Base-by-base conservation (phyloP, 345 rosid species). In the Euphorbia tirucalli region DNA sequence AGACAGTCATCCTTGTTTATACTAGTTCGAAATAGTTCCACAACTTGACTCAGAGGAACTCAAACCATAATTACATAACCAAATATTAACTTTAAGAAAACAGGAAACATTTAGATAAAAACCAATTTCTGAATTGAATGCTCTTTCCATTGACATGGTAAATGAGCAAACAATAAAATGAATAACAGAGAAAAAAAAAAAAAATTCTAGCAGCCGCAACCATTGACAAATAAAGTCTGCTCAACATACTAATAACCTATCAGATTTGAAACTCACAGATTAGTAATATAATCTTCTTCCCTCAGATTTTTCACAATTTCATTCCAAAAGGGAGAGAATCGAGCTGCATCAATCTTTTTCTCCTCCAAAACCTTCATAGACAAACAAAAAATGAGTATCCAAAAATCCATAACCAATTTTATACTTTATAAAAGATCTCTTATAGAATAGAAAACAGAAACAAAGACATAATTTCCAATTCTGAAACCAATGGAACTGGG, bases 301-400 rank as follows among this genome's bases (percentile, higher is more conserved):
- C 99, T 88, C 15, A 95, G 85, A 79, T 82, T 87, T 82, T 81
- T 88, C 19, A 95, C 71, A 73, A 95, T 92, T 82, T 95, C 96
- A 81, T 95, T 95, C 99, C 97, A 95, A 81, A 88, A 92, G 57
- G 97, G 97, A 75, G 97, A 83, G 78, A 95, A 95, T 70, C 77
- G 90, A 68, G 92, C 85, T 77, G 99, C 99, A 83, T 89, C 89
- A 63, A 85, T 72, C 83, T 90, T 92, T 74, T 74, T 82, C 79
- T 81, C 77, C 80, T 83, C 87, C 80, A 83, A 75, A 80, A 62
- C 83, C 95, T 92, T 72, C 81, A 65, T 21, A 68, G 62, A 83
- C 43, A 80, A 37, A 25, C 15, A 49, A 64, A 18, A 48, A 37
- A 31, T 14, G 41, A 31, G 41, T 39, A n/a, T n/a, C 52, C 57